Evolutionary conservation across 176 grass and related monocot genomes (phyloP), one percentile per base, ranked within the genome.

Genomic region (Raddia guianensis): DNA sequence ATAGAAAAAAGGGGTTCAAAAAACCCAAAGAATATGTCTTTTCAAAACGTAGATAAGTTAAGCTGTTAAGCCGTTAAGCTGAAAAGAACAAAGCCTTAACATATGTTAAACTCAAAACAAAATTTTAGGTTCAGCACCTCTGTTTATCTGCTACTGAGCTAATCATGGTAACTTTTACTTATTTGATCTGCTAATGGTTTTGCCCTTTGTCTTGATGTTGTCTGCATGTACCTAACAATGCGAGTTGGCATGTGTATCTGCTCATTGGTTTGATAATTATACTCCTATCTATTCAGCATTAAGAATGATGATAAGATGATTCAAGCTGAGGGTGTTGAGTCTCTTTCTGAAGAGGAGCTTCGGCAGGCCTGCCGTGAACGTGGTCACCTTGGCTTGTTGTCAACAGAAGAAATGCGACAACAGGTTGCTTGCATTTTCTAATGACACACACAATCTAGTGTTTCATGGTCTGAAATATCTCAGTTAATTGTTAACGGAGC

Each of bases 271-370:
- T 82, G 72, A 3, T 77, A 68, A 73, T 46, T 21, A 15, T 62
- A 78, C 68, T 55, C 45, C 59, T 68, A 37, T 53, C 62, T 82
- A 51, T 82, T 33, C 73, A 99, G 96, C 76, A 99, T 99, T 90
- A 99, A 99, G 72, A 90, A 99, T 40, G 96, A 99, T 77, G 96
- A 99, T 85, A 95, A 91, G 66, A 77, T 95, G 74, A 99, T 99
- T 81, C 93, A 99, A 93, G 82, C 90, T 59, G 96, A 99, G 83
- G 92, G 90, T 70, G 75, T 99, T 19, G 96, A 99, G 80, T 90
- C 92, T 93, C 96, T 99, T 84, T 93, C 96, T 81, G 93, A 95
- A 87, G 92, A 99, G 79, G 96, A 99, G 77, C 90, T 99, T 76
- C 87, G 90, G 75, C 96, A 95, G 87, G 93, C 96, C 56, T 99